phyloP scores from a whole-genome alignment of 2,329 filamentous ascomycete genomes.

The Colletotrichum sp. region DNA sequence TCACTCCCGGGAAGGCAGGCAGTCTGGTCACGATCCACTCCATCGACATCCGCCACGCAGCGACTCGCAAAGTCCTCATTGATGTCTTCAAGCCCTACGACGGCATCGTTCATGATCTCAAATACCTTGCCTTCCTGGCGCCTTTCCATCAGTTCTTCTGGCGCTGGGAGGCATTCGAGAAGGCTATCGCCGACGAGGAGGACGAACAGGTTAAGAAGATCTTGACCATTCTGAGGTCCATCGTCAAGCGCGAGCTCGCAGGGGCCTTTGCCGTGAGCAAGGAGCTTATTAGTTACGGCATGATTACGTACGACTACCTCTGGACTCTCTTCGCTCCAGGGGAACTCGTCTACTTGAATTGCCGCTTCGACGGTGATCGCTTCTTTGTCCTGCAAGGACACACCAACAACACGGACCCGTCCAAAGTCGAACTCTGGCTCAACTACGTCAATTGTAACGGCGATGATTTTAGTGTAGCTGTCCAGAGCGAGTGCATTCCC shows the following conservation, averaged over 20 bases:
- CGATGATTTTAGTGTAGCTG: conserved; percentile 45
- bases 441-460: conserved; percentile 53
- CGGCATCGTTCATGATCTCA: conserved; percentile 13
- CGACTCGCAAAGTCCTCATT: conserved; percentile 23
- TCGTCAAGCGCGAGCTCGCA: conserved; percentile 56
- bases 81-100: conserved; percentile 24
- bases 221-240: conserved; percentile 24
- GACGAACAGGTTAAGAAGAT: conserved; percentile 19
- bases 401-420: conserved; percentile 34
- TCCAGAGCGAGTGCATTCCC: conserved; percentile 37
- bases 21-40: conserved; percentile 22
- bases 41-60: conserved; percentile 25
- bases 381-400: conserved; percentile 35
- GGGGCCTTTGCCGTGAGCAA: conserved; percentile 54
- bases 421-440: conserved; percentile 41
- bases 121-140: conserved; percentile 21
- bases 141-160: conserved; percentile 28
- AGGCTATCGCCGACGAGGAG: conserved; percentile 20
- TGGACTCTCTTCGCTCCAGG: conserved; percentile 59
- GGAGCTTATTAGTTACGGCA: conserved; percentile 56
- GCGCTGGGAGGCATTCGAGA: conserved; percentile 25
- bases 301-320: conserved; percentile 56
- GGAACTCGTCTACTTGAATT: conserved; percentile 39
- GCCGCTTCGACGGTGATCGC: conserved; percentile 41
- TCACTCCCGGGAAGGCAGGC: conserved; percentile 16